These are phyloP conservation scores for Pleurotus citrinopileatus DNA, from an alignment of 768 basidiomycete genomes.

Conservation along the genomic window DNA sequence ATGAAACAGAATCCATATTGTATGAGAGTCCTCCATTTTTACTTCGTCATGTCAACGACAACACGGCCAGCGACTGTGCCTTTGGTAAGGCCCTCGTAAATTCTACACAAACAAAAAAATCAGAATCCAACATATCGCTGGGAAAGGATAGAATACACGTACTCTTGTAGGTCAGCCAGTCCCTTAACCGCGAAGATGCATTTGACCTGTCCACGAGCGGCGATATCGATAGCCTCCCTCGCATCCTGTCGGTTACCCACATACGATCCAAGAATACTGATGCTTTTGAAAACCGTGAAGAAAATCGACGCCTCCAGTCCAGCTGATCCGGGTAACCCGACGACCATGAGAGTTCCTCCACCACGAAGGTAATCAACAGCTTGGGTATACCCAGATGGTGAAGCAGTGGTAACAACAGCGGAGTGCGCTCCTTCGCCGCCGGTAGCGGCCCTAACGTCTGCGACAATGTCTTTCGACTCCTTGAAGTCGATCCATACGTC, in stretches of 20 bases:
- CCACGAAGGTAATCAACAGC: slow-evolving; percentile 74
- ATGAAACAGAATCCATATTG: not conserved
- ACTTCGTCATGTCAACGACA: slow-evolving; percentile 34
- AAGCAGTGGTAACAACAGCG: slow-evolving; percentile 58
- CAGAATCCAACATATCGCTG: slow-evolving; percentile 6
- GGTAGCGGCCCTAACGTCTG: slow-evolving; percentile 59
- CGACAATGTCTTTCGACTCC: slow-evolving; percentile 60
- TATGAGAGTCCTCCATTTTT: not conserved
- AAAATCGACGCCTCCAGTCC: slow-evolving; percentile 62
- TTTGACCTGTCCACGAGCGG: slow-evolving; percentile 67
- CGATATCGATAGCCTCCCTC: slow-evolving; percentile 75
- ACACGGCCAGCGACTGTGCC: slow-evolving; percentile 50
- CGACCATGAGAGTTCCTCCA: slow-evolving; percentile 72
- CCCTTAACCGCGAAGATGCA: slow-evolving; percentile 46
- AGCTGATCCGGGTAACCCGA: slow-evolving; percentile 71
- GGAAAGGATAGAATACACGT: slow-evolving; percentile 21
- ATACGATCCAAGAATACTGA: slow-evolving; percentile 53
- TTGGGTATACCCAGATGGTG: slow-evolving; percentile 44
- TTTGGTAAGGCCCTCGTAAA: slow-evolving; percentile 37
- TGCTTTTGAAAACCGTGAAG: slow-evolving; percentile 67
- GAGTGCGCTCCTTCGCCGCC: slow-evolving; percentile 74
- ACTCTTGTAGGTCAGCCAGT: slow-evolving; percentile 52
- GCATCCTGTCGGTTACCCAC: slow-evolving; percentile 82
- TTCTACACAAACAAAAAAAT: slow-evolving; percentile 19
- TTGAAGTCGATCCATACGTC: slow-evolving; percentile 82